A percentile compares a stretch with the other conserved stretches of the same genome.
phyloP scores from a whole-genome alignment of 2,329 filamentous ascomycete species.

The Sclerotinia spermophila region DNA sequence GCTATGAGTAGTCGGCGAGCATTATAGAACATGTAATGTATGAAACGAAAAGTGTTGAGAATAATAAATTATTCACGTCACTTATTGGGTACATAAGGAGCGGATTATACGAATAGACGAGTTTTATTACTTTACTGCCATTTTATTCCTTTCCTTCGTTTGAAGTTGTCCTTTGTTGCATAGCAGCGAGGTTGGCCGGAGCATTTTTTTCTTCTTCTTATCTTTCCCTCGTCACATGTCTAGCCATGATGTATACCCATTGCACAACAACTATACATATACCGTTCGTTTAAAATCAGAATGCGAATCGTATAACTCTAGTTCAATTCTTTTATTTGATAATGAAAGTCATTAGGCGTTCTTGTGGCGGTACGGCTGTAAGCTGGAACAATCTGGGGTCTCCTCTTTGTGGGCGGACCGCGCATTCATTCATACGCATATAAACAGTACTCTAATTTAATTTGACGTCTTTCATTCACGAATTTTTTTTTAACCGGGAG shows the following conservation, averaged over 20 bases:
- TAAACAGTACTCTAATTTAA: slow-evolving; percentile 8
- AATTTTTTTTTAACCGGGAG: not conserved
- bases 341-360: slow-evolving; percentile 10
- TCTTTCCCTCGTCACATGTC: not conserved
- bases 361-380: slow-evolving; percentile 2
- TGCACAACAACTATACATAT: slow-evolving; percentile 2
- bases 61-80: slow-evolving; percentile 2
- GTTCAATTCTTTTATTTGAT: not conserved
- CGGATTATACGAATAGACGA: slow-evolving; percentile 14
- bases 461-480: slow-evolving; percentile 15
- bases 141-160: slow-evolving; percentile 3
- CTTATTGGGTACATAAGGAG: slow-evolving; percentile 16
- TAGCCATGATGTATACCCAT: slow-evolving; percentile 7
- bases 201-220: slow-evolving; percentile 2
- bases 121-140: not conserved
- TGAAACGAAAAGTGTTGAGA: slow-evolving; percentile 22
- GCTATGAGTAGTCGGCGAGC: slow-evolving; percentile 49
- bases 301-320: not conserved
- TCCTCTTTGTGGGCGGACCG: not conserved
- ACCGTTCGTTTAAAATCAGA: slow-evolving; percentile 1
- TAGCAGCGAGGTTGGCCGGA: slow-evolving; percentile 6
- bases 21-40: slow-evolving; percentile 7
- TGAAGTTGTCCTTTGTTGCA: slow-evolving; percentile 11
- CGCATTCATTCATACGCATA: not conserved
- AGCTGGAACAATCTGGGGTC: not conserved